Base-by-base conservation (phyloP, 2,329 filamentous ascomycete species). In the Lachnum nothofagi region DNA sequence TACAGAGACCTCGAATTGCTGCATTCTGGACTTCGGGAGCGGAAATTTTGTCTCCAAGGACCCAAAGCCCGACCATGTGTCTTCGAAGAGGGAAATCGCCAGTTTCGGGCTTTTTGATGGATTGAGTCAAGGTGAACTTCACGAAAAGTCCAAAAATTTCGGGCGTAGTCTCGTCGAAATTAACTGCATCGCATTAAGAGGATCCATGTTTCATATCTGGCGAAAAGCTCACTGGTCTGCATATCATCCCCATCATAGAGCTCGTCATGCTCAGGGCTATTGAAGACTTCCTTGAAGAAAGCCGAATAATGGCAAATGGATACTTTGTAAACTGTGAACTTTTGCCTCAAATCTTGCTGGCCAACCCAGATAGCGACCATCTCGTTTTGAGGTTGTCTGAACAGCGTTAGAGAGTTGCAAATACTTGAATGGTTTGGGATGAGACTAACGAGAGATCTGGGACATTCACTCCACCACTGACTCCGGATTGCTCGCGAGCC, bases 291-390 rank as follows among this genome's bases (percentile, higher is more conserved):
- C 5, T 16, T 16, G 16, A 45, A 45, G 20, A 16, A 45, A 7
- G 43, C 31, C 20, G 43, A 47, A 14, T 41, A 34, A 23, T 47
- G 37, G 44, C 23, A 35, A 10, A 45, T 38, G n/a, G 23, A 45
- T 19, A 10, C 4, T n/a, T 31, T 45, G 8, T 45, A 23, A 17
- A 45, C 25, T 2, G n/a, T 38, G 29, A 35, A 45, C 6, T 37
- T 37, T 19, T 37, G 9, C 17, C 20, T 37, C 14, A n/a, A 17
- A n/a, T 37, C 5, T n/a, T 17, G 16, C 10, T 37, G 10, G 9
- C 34, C 34, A 2, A 37, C 17, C 16, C 17, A n/a, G 10, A 37
- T 17, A 16, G n/a, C 20, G 2, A 37, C 17, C 5, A 37, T 7
- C 5, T 37, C 34, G 20, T 37, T 37, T 20, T 37, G 34, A 5